These are phyloP conservation scores for Kalmusia sp. DNA, from an alignment of 2,329 filamentous ascomycete species.

Conservation along the genomic window DNA sequence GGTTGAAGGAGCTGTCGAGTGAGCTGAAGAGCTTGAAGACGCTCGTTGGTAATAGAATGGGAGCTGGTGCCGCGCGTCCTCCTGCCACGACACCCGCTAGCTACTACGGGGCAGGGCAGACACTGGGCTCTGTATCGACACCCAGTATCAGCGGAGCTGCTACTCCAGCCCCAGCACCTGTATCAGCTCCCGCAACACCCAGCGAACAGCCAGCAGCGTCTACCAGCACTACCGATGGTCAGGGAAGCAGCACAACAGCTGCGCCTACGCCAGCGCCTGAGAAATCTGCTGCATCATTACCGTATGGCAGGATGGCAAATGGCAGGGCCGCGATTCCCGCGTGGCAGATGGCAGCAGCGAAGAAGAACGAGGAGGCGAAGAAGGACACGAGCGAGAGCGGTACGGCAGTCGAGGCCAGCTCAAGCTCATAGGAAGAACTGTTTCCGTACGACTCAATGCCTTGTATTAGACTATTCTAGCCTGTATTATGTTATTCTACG, in stretches of 20 bases:
- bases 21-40: constrained; percentile 95
- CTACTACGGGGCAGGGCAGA: constrained; percentile 33
- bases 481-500: constrained; percentile 5
- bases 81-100: constrained; percentile 26
- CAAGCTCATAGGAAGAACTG: constrained; percentile 28
- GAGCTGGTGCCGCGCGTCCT: constrained; percentile 37
- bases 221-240: constrained; percentile 22
- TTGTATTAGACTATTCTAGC: constrained; percentile 1
- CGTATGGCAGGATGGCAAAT: constrained; percentile 40
- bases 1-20: constrained; percentile 82
- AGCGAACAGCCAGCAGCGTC: constrained; percentile 29
- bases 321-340: constrained; percentile 57
- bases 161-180: constrained; percentile 13
- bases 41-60: constrained; percentile 72
- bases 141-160: constrained; percentile 36
- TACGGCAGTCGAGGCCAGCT: constrained; percentile 39
- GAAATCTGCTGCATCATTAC: constrained; percentile 31
- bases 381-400: constrained; percentile 51
- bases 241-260: constrained; percentile 25
- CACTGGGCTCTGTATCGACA: constrained; percentile 26
- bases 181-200: constrained; percentile 21
- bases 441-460: background rate
- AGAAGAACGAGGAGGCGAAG: constrained; percentile 54
- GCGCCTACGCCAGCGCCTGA: constrained; percentile 34
- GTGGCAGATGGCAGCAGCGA: constrained; percentile 61